These are phyloP conservation scores for Tanacetum coccineum DNA, from an alignment of 129 eudicot species.

Conservation along the genomic window DNA sequence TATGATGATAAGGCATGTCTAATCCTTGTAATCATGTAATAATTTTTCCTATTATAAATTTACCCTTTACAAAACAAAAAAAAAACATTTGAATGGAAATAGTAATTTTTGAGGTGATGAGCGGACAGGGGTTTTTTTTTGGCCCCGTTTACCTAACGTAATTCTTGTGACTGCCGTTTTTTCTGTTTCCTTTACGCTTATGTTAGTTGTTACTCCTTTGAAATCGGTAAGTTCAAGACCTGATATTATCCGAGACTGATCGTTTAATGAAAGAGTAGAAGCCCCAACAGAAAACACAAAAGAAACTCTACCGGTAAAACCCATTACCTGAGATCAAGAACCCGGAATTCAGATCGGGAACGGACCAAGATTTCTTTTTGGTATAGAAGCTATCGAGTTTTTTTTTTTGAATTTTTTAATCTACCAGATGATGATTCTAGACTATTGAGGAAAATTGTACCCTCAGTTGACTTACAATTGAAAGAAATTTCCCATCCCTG, in stretches of 20 bases:
- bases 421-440: too few relatives aligned
- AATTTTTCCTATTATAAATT: too few relatives aligned
- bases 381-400: constrained; percentile 23
- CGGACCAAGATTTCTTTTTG: too few relatives aligned
- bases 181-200: constrained; percentile 60
- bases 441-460: too few relatives aligned
- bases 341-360: not conserved
- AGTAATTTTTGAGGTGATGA: constrained; percentile 62
- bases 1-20: too few relatives aligned
- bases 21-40: too few relatives aligned
- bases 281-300: constrained; percentile 24
- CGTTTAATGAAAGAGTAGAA: constrained; percentile 26
- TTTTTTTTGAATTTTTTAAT: too few relatives aligned
- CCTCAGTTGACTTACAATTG: too few relatives aligned
- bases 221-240: constrained; percentile 46
- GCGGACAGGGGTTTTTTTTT: constrained; percentile 43
- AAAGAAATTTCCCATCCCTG: too few relatives aligned
- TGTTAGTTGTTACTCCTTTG: constrained; percentile 75
- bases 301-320: constrained; percentile 19
- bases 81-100: too few relatives aligned
- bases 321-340: too few relatives aligned
- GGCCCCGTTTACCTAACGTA: constrained; percentile 33
- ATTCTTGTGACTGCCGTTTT: constrained; percentile 46
- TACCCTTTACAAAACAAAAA: too few relatives aligned
- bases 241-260: constrained; percentile 28